Percentiles rank a stretch among this genome's conserved stretches.
Evolutionary conservation across 108 stramenopile genomes (phyloP).

Genomic region (Fragilariopsis cylindrus): DNA sequence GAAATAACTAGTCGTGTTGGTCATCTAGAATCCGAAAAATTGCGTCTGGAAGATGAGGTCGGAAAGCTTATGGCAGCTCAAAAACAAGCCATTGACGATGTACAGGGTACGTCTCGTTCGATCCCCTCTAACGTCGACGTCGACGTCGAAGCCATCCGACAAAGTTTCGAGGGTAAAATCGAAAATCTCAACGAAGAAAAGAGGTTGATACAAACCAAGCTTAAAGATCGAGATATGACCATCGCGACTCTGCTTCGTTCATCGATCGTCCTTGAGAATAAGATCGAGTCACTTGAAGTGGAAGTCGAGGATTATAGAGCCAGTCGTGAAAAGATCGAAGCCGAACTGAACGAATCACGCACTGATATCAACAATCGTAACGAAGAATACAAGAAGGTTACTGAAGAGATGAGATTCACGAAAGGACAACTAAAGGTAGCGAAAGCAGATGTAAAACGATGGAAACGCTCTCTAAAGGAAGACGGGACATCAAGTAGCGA

Average conservation of each 20-base stretch:
- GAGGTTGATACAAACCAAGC: constrained; percentile 35
- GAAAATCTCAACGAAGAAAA: constrained; percentile 28
- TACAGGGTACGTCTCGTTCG: neutral
- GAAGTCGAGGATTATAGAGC: constrained; percentile 44
- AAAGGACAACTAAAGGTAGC: constrained; percentile 38
- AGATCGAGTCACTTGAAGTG: constrained; percentile 39
- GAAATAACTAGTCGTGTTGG: neutral
- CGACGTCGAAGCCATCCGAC: neutral
- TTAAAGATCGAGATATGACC: constrained; percentile 74
- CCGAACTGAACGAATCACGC: constrained; percentile 24
- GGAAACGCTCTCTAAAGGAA: constrained; percentile 29
- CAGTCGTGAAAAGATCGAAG: constrained; percentile 9
- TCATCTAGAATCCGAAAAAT: constrained; percentile 13
- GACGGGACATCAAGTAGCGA: constrained; percentile 22
- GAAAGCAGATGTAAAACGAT: constrained; percentile 33
- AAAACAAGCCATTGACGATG: constrained; percentile 1
- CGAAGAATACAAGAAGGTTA: constrained; percentile 32
- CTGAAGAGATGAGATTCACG: constrained; percentile 25
- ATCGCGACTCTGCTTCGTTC: constrained; percentile 70
- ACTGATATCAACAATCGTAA: neutral
- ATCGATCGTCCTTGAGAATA: constrained; percentile 61
- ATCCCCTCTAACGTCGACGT: neutral
- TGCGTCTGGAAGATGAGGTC: constrained; percentile 12
- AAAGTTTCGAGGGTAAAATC: constrained; percentile 18
- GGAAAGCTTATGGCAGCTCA: constrained; percentile 42